phyloP scores from a whole-genome alignment of 2,329 filamentous ascomycete species.

The Fusarium poae region DNA sequence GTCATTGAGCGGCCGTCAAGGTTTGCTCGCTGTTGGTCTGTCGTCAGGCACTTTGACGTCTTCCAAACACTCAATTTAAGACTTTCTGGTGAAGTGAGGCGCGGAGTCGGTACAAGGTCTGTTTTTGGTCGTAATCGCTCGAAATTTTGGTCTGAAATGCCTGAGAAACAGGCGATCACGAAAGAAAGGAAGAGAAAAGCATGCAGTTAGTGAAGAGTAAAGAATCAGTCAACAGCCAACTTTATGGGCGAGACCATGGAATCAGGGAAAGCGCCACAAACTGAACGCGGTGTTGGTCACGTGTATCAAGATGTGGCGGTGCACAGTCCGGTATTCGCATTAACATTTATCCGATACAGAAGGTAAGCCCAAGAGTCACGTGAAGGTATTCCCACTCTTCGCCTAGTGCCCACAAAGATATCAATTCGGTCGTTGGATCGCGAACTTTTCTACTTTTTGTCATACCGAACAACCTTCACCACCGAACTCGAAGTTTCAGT shows the following conservation, averaged over 20 bases:
- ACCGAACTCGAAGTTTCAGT: slow-evolving; percentile 95
- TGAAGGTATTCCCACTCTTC: background rate
- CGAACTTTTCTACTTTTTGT: slow-evolving; percentile 51
- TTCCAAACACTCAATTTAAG: slow-evolving; percentile 26
- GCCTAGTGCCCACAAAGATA: slow-evolving; percentile 51
- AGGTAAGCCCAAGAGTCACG: slow-evolving; percentile 22
- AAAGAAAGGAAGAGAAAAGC: slow-evolving; percentile 38
- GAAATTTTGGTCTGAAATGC: slow-evolving; percentile 39
- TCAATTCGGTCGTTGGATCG: slow-evolving; percentile 25
- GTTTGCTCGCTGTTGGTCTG: slow-evolving; percentile 30
- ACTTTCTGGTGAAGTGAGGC: slow-evolving; percentile 39
- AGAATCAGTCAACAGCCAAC: slow-evolving; percentile 47
- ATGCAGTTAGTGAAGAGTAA: slow-evolving; percentile 43
- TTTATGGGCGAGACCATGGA: slow-evolving; percentile 46
- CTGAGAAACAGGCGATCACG: slow-evolving; percentile 45
- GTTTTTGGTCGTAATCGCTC: slow-evolving; percentile 40
- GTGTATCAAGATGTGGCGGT: slow-evolving; percentile 41
- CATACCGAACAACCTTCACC: slow-evolving; percentile 53
- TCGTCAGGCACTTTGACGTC: slow-evolving; percentile 44
- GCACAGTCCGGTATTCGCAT: slow-evolving; percentile 16
- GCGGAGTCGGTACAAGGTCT: slow-evolving; percentile 42
- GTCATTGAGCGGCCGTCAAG: slow-evolving; percentile 46
- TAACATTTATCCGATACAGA: slow-evolving; percentile 35
- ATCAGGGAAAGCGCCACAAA: slow-evolving; percentile 47
- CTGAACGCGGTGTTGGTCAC: slow-evolving; percentile 24